Evolutionary conservation across 2,329 filamentous ascomycete species (phyloP).

Genomic region (Fusarium udum): DNA sequence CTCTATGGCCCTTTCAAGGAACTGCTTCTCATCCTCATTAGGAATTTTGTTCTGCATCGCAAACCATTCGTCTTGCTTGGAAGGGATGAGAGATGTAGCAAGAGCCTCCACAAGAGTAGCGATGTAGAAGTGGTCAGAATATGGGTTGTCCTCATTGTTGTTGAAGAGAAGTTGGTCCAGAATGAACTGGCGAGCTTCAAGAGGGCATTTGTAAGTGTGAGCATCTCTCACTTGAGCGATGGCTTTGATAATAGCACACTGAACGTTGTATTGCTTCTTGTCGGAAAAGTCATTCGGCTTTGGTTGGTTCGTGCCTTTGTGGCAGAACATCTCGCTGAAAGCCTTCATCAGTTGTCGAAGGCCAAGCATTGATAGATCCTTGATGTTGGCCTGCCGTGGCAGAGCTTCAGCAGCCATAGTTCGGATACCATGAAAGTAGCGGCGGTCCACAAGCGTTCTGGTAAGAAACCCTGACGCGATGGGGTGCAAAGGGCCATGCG

Average conservation of each 20-base stretch:
- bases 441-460: constrained; percentile 86
- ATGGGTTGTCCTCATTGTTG: constrained; percentile 90
- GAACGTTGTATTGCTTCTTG: constrained; percentile 84
- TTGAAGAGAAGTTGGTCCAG: constrained; percentile 92
- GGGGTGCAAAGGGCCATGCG: constrained; percentile 72
- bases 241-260: constrained; percentile 82
- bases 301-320: constrained; percentile 79
- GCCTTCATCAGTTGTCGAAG: constrained; percentile 84
- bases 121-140: constrained; percentile 90
- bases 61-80: constrained; percentile 56
- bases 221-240: constrained; percentile 81
- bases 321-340: constrained; percentile 89
- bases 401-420: constrained; percentile 84
- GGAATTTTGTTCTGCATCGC: constrained; percentile 57
- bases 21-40: constrained; percentile 57
- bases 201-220: constrained; percentile 76
- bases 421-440: constrained; percentile 94
- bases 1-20: constrained; percentile 63
- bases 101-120: constrained; percentile 76
- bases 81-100: constrained; percentile 66
- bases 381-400: constrained; percentile 75
- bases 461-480: constrained; percentile 90
- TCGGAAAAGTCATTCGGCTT: constrained; percentile 92
- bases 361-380: constrained; percentile 77
- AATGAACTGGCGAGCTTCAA: constrained; percentile 82